Evolutionary conservation across 257 asterid genomes (phyloP), one percentile per base, ranked within the genome.

Genomic region (Nicotiana otophora): DNA sequence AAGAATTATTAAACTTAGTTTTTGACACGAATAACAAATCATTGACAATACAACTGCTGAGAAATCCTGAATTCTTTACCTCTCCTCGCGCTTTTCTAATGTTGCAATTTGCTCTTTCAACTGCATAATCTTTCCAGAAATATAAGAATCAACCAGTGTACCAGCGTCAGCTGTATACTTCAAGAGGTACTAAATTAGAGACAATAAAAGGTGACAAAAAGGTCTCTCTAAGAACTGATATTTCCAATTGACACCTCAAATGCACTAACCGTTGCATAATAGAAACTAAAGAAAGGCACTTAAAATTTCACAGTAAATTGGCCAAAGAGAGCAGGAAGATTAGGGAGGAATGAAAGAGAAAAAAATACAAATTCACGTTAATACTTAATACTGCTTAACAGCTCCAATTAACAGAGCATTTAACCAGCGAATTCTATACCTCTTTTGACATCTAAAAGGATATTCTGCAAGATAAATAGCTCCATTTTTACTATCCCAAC

Each of bases 101-200:
- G 92, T 94, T 60, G 99, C 99, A 84, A 94, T 92, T 88, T 96
- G 98, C 90, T 93, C 99, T 92, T 94, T 96, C 87, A 96, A 86
- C 92, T 93, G 94, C 87, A 91, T 87, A 78, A 96, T 91, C 84
- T 93, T 94, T 83, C 92, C 98, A 90, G 98, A 95, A 87, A 94
- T 81, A 82, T 89, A 88, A 19, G 99, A 94, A 85, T 96, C 99
- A 26, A 93, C 99, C 74, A 78, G 86, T n/a, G 97, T 83, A 70
- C 98, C 99, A 70, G 93, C 92, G 89, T 91, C 98, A 85, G 95
- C 98, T 94, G 90, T 82, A 86, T 33, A 81, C 54, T 70, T 77
- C 83, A 84, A 31, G 39, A 81, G 72, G 80, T 16, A 8, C 28
- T 28, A 23, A 72, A 86, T 81, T 83, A 81, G 75, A 82, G 74